Base-by-base conservation (phyloP, 495 filamentous ascomycete genomes). In the Penicillium bovifimosum region DNA sequence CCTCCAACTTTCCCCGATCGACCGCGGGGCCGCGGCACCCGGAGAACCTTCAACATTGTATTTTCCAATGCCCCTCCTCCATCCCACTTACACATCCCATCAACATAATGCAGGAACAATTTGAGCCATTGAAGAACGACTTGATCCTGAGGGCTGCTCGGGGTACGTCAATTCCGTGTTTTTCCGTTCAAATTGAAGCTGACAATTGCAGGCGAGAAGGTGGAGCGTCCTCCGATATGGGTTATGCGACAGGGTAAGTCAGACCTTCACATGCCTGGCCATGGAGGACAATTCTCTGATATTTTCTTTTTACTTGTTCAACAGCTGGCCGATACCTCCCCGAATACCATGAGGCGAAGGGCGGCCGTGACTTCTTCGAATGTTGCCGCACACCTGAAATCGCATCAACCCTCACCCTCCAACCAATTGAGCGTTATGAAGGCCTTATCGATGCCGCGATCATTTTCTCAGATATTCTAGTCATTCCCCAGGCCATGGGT, bases 401-500 rank as follows among this genome's bases (percentile, higher is more conserved):
- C 52, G 86, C 95, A 44, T 96, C 88, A 5, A 90, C 85, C 16
- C 71, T 98, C 52, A 98, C 93, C 1, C 74, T 98, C 26, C 93
- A 97, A 66, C 93, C 93, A 53, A 84, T 98, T 63, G 90, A 96
- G 43, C 90, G 91, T 34, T 98, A 85, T 68, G 83, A 78, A 14
- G 91, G 88, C 31, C 82, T 96, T 40, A 85, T 98, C 56, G 93
- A 98, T 70, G 95, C 93, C 13, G 91, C 93, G 29, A 98, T 98
- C 60, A 98, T 98, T 66, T 98, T 98, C 80, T 95, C 89, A 11
- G 93, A 98, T 69, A 98, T 98, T 58, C 80, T 98, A 35, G 93
- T 98, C 50, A 91, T 98, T 58, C 93, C 93, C 3, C 93, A 98
- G 72, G 93, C 93, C 16, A 86, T 98, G 82, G 93, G 93, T 1